A percentile compares a stretch with the other conserved stretches of the same genome.
These are phyloP conservation scores for Paecilomyces variotii DNA, from an alignment of 2,329 filamentous ascomycete species.

Conservation along the genomic window DNA sequence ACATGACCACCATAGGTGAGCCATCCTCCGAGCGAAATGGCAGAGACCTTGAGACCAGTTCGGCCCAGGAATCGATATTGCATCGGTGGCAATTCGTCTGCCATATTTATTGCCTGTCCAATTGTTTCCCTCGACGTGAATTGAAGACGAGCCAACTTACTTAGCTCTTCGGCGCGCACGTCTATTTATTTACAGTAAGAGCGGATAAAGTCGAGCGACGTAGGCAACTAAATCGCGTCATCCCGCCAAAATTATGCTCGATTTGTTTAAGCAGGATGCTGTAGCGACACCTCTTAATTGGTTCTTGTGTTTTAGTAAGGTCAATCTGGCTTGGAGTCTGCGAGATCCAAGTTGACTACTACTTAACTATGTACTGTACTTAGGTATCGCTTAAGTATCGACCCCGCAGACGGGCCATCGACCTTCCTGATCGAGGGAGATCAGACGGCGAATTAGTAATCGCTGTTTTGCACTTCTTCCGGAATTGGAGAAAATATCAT, in stretches of 20 bases:
- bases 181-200: not conserved
- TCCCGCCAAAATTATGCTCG: not conserved
- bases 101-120: not conserved
- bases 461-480: not conserved
- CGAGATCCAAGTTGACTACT: not conserved
- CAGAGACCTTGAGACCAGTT: conserved; percentile 63
- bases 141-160: not conserved
- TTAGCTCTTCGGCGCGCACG: not conserved
- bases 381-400: not conserved
- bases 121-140: not conserved
- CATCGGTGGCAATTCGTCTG: conserved; percentile 1
- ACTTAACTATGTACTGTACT: not conserved
- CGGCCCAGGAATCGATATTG: conserved; percentile 1
- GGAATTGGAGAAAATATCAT: not conserved
- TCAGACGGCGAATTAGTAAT: not conserved
- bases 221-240: not conserved
- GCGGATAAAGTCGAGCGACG: not conserved
- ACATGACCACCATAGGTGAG: conserved; percentile 58
- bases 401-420: not conserved
- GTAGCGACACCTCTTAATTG: not conserved
- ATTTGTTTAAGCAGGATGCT: not conserved
- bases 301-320: not conserved
- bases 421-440: not conserved
- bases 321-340: not conserved
- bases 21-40: conserved; percentile 55